Base-by-base conservation (phyloP, 2,329 filamentous ascomycete genomes). In the Talaromyces marneffei region DNA sequence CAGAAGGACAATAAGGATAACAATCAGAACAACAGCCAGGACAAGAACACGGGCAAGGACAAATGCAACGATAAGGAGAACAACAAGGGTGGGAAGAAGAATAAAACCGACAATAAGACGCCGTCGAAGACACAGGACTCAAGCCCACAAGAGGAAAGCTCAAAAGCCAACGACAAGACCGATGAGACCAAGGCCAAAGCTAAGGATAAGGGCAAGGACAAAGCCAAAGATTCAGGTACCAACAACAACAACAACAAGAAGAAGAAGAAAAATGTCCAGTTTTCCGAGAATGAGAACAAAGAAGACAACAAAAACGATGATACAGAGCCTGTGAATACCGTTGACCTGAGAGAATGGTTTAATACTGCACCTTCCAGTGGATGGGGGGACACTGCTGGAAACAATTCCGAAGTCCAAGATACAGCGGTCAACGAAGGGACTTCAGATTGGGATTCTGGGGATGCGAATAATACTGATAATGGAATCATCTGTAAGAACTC, bases 251-350 rank as follows among this genome's bases (percentile, higher is more conserved):
- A n/a, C n/a, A n/a, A n/a, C n/a, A n/a, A n/a, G n/a, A n/a, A n/a
- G n/a, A n/a, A n/a, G n/a, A n/a, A 59, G 46, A 53, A 59, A 9
- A 33, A 53, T 29, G 57, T 58, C 7, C 23, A 33, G 9, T 58
- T 58, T 37, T 25, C 20, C 6, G 37, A 29, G 10, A 23, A 31
- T 0, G 16, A 57, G 3, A 33, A 27, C 27, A 29, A 55, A 23
- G 14, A 55, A n/a, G 31, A 37, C 5, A 9, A 52, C 2, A 48
- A 48, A 40, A 18, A 52, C 2, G 4, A 12, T 18, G 31, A 37
- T 4, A 42, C n/a, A 50, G 46, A 33, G n/a, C 2, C 46, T 53
- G 27, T n/a, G n/a, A n/a, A n/a, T n/a, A n/a, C n/a, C n/a, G n/a
- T n/a, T n/a, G n/a, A n/a, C n/a, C n/a, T n/a, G n/a, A n/a, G 18